A percentile compares a stretch with the other conserved stretches of the same genome.
Evolutionary conservation across 2,329 filamentous ascomycete species (phyloP).

Genomic region (Pseudogymnoascus destructans): DNA sequence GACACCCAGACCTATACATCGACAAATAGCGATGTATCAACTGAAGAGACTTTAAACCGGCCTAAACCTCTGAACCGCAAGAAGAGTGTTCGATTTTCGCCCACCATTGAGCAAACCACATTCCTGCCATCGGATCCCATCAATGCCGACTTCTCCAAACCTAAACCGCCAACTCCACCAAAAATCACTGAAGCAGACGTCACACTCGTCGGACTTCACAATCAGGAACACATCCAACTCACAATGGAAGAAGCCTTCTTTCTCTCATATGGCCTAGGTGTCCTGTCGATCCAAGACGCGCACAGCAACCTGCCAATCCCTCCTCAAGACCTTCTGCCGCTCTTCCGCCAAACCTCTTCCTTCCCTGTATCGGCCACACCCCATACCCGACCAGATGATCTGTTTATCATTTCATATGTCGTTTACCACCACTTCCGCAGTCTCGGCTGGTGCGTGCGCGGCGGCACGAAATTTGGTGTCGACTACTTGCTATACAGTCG

Average conservation of each 20-base stretch:
- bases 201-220: slow-evolving; percentile 26
- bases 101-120: slow-evolving; percentile 51
- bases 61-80: slow-evolving; percentile 22
- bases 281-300: slow-evolving; percentile 48
- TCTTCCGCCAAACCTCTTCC: slow-evolving; percentile 58
- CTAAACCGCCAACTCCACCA: slow-evolving; percentile 16
- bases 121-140: slow-evolving; percentile 37
- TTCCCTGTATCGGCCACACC: slow-evolving; percentile 41
- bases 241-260: slow-evolving; percentile 88
- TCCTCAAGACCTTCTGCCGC: slow-evolving; percentile 43
- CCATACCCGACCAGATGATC: slow-evolving; percentile 52
- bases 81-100: slow-evolving; percentile 61
- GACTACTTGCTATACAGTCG: slow-evolving; percentile 92
- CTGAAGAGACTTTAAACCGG: not conserved
- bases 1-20: not conserved
- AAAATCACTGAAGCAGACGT: slow-evolving; percentile 18
- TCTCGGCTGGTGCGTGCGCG: slow-evolving; percentile 84
- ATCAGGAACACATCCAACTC: slow-evolving; percentile 82
- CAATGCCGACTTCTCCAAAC: not conserved
- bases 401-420: slow-evolving; percentile 74
- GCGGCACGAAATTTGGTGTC: slow-evolving; percentile 86
- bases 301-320: slow-evolving; percentile 34
- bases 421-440: slow-evolving; percentile 95
- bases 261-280: slow-evolving; percentile 66
- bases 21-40: not conserved